Base-by-base conservation (phyloP, 1,139 yeast species). In the Scheffersomyces parashehatae region DNA sequence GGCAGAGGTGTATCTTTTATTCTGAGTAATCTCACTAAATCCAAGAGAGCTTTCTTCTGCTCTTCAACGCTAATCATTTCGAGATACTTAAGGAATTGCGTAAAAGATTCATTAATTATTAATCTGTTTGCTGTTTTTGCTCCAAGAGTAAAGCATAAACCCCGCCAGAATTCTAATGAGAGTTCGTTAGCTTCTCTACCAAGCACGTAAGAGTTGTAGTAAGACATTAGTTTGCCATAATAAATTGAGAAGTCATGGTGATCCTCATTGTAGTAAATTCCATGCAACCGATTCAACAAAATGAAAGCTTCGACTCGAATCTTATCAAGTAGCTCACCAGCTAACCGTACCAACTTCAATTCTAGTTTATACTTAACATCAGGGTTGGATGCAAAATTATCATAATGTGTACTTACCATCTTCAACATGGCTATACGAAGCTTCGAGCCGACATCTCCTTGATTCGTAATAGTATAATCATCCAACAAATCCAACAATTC, bases 401-500 rank as follows among this genome's bases (percentile, higher is more conserved):
- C 44, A 4, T 55, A 36, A 51, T 75, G 71, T 3, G 52, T 40
- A 0, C 50, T 45, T 7, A 84, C 57, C 4, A 80, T 57, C 7
- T 58, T 48, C 5, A 85, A 61, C 1, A 82, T 68, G 0, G 82
- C 75, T 2, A 60, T 54, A 40, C 97, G 70, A 1, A 89, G 77
- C 58, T 82, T 77, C 32, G 89, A 80, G 2, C 97, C 97, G 11
- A 85, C 88, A 61, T 85, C 93, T 13, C 93, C 93, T 58, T 82
- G 86, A 40, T 79, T 80, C 0, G 89, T 82, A 3, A 75, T 65
- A 0, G 90, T 81, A 54, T 85, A 84, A 52, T 85, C 91, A 50
- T 82, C 81, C 35, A 85, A 60, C 36, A 73, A 67, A 3, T 46
- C 32, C 2, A 67, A 43, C n/a, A 70, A 39, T 5, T 41, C 43